Conservation (phyloP, 768 basidiomycete species). For the Amanita muscaria region DNA sequence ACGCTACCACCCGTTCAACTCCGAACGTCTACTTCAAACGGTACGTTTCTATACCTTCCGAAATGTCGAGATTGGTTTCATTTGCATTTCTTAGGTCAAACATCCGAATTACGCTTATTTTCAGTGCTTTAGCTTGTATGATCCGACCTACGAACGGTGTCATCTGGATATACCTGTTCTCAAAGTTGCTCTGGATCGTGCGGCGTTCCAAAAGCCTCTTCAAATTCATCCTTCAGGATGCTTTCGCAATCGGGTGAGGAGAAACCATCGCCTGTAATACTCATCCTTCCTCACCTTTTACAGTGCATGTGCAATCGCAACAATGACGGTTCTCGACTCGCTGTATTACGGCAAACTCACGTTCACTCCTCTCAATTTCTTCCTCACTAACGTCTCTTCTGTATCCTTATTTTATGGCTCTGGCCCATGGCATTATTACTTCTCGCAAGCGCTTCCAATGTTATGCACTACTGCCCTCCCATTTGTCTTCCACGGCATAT, state of each 20-base stretch:
- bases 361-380: conserved; percentile 76
- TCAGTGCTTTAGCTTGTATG: conserved; percentile 73
- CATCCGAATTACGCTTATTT: conserved; percentile 30
- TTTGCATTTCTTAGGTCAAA: too few relatives aligned
- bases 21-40: conserved; percentile 31
- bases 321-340: conserved; percentile 51
- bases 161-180: conserved; percentile 72
- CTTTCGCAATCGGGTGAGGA: conserved; percentile 38
- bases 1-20: conserved; percentile 27
- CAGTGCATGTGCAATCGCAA: conserved; percentile 19
- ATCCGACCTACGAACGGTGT: conserved; percentile 85
- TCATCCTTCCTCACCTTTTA: conserved; percentile 2
- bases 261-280: background rate
- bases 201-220: conserved; percentile 26
- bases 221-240: conserved; percentile 29
- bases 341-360: conserved; percentile 58
- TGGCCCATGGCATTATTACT: conserved; percentile 82
- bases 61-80: too few relatives aligned
- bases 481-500: conserved; percentile 57
- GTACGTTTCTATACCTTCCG: too few relatives aligned
- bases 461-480: conserved; percentile 68
- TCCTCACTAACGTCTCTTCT: conserved; percentile 71
- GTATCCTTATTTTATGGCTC: conserved; percentile 91
- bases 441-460: conserved; percentile 79
- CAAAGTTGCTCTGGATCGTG: conserved; percentile 46